Evolutionary conservation across 73 alveolate genomes (phyloP).

Genomic region (Durusdinium trenchii): DNA sequence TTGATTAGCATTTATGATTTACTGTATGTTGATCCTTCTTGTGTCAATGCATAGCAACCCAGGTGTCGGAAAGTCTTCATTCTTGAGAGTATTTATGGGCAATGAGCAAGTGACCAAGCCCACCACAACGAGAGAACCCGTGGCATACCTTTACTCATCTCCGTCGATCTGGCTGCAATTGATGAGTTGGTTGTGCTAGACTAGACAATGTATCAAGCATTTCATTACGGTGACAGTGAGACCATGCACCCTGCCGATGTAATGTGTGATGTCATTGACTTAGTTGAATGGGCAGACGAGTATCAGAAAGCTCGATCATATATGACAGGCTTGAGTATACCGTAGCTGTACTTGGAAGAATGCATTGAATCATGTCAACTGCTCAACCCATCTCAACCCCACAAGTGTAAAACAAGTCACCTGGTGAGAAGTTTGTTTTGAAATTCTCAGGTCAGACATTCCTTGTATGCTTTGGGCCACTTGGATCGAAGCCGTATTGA

Average conservation of each 20-base stretch:
- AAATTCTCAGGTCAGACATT: slow-evolving; percentile 31
- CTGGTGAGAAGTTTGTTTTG: not conserved
- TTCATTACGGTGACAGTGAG: not conserved
- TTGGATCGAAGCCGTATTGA: slow-evolving; percentile 8
- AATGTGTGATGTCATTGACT: not conserved
- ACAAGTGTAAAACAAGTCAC: no score
- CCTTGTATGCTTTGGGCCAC: slow-evolving; percentile 73
- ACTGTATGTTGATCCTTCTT: not conserved
- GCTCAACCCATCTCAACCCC: no score
- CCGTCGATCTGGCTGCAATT: not conserved
- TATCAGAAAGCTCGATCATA: no score
- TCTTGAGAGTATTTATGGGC: slow-evolving; percentile 37
- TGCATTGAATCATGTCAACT: no score
- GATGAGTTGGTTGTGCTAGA: not conserved
- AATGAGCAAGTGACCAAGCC: slow-evolving; percentile 42
- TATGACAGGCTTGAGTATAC: no score
- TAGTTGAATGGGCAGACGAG: no score
- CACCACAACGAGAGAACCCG: slow-evolving; percentile 60
- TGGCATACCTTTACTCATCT: slow-evolving; percentile 47
- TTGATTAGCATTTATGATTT: no score
- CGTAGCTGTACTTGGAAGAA: no score
- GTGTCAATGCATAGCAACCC: not conserved
- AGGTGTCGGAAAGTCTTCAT: slow-evolving; percentile 87
- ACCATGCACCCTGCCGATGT: not conserved
- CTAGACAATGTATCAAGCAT: not conserved